These are phyloP conservation scores for Scheffersomyces amazonensis DNA, from an alignment of 805 yeast species.

Conservation along the genomic window DNA sequence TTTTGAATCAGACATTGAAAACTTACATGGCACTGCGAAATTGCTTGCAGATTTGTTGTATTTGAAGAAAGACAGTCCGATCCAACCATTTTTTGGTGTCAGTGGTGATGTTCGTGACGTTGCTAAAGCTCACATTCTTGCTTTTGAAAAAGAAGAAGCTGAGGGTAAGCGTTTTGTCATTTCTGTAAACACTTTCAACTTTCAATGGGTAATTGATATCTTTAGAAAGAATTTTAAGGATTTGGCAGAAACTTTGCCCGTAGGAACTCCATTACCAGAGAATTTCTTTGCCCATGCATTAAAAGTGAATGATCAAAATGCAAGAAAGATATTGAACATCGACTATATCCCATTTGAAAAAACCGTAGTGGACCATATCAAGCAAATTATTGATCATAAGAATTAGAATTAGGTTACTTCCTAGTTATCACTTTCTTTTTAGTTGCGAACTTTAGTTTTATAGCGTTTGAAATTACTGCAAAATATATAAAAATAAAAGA, in stretches of 20 bases:
- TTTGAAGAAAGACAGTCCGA: slow-evolving; percentile 11
- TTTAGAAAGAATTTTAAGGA: slow-evolving; percentile 20
- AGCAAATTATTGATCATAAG: slow-evolving; percentile 18
- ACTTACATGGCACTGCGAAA: slow-evolving; percentile 23
- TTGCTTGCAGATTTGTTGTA: slow-evolving; percentile 20
- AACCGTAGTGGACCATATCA: slow-evolving; percentile 39
- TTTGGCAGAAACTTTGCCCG: slow-evolving; percentile 34
- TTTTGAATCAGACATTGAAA: slow-evolving; percentile 10
- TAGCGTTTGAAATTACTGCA: slow-evolving; percentile 33
- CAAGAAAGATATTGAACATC: slow-evolving; percentile 33
- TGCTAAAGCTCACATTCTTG: slow-evolving; percentile 24
- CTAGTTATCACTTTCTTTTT: no score
- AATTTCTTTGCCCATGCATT: slow-evolving; percentile 7
- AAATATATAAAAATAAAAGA: slow-evolving; percentile 23
- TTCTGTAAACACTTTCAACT: slow-evolving; percentile 11
- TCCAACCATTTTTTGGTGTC: slow-evolving; percentile 8
- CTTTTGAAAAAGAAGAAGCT: slow-evolving; percentile 15
- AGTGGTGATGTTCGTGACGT: slow-evolving; percentile 20
- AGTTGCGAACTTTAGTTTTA: no score
- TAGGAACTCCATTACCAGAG: slow-evolving; percentile 34
- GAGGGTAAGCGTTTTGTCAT: slow-evolving; percentile 25
- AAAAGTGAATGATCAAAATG: slow-evolving; percentile 20
- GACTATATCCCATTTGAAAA: slow-evolving; percentile 33
- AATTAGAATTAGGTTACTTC: background rate
- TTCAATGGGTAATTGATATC: slow-evolving; percentile 17